phyloP scores from a whole-genome alignment of 1,284 basidiomycete species.

The Neonothopanus nambi region DNA sequence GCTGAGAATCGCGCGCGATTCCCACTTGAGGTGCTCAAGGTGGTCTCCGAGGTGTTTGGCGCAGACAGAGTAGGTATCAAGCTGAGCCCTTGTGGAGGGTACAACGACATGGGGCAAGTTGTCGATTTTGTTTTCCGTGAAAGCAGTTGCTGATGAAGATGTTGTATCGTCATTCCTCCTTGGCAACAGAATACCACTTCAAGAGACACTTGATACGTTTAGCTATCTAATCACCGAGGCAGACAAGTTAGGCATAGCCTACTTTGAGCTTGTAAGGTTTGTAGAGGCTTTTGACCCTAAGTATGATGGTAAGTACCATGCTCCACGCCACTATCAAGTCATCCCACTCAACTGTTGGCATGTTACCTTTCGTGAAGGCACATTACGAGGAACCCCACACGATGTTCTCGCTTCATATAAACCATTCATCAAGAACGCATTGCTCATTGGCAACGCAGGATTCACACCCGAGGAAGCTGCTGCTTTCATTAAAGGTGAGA shows the following conservation, averaged over 20 bases:
- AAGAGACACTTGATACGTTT: conserved; percentile 41
- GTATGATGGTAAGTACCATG: neutral
- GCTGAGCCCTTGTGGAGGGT: conserved; percentile 46
- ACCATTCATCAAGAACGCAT: conserved; percentile 20
- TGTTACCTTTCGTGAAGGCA: conserved; percentile 12
- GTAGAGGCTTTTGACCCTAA: conserved; percentile 19
- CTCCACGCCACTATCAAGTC: no score
- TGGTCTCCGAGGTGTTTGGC: conserved; percentile 48
- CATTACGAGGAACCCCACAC: conserved; percentile 22
- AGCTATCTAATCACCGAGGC: conserved; percentile 38
- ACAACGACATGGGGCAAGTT: conserved; percentile 45
- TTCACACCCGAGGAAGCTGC: conserved; percentile 23
- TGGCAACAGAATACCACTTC: conserved; percentile 39
- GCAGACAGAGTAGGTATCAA: conserved; percentile 48
- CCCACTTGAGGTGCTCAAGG: conserved; percentile 43
- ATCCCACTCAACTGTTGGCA: neutral
- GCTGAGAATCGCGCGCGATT: conserved; percentile 50
- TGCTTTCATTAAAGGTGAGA: neutral
- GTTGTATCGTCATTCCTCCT: no score
- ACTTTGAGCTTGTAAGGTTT: conserved; percentile 38
- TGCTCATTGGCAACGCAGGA: conserved; percentile 23
- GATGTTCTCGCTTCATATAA: conserved; percentile 25
- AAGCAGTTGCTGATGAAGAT: no score
- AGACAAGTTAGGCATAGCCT: conserved; percentile 37
- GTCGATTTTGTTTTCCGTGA: neutral